phyloP scores from a whole-genome alignment of 768 basidiomycete species.

The Calocera viscosa region DNA sequence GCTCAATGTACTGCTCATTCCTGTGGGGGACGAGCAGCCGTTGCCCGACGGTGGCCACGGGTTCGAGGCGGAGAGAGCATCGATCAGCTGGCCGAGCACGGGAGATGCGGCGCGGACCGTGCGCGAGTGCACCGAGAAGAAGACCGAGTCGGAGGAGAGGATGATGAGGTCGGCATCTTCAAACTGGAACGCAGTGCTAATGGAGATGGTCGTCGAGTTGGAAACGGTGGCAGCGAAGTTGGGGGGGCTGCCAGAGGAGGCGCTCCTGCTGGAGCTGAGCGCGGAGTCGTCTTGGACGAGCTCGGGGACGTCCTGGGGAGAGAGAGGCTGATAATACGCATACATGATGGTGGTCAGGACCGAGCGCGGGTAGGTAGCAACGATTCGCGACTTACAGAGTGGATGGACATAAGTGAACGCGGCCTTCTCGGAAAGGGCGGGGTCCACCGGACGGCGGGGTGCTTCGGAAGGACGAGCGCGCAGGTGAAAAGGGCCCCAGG shows the following conservation, averaged over 20 bases:
- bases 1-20: neutral
- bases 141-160: constrained; percentile 62
- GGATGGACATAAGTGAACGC: neutral
- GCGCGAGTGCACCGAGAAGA: constrained; percentile 67
- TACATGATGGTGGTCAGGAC: neutral
- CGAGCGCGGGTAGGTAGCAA: neutral
- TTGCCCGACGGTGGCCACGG: neutral
- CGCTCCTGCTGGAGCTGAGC: neutral
- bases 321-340: neutral
- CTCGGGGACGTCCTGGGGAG: neutral
- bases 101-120: constrained; percentile 17
- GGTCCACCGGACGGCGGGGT: neutral
- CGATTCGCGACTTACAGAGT: neutral
- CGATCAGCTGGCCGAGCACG: neutral
- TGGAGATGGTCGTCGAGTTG: constrained; percentile 38
- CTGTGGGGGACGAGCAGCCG: neutral
- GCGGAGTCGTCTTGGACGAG: neutral
- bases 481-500: neutral
- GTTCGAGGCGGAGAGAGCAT: constrained; percentile 3
- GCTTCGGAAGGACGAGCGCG: neutral
- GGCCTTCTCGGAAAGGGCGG: neutral
- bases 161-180: constrained; percentile 40
- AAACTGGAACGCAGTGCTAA: constrained; percentile 3
- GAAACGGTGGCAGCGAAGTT: constrained; percentile 61
- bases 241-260: constrained; percentile 50